Conservation (phyloP, 768 basidiomycete genomes). For the Suillus brevipes region DNA sequence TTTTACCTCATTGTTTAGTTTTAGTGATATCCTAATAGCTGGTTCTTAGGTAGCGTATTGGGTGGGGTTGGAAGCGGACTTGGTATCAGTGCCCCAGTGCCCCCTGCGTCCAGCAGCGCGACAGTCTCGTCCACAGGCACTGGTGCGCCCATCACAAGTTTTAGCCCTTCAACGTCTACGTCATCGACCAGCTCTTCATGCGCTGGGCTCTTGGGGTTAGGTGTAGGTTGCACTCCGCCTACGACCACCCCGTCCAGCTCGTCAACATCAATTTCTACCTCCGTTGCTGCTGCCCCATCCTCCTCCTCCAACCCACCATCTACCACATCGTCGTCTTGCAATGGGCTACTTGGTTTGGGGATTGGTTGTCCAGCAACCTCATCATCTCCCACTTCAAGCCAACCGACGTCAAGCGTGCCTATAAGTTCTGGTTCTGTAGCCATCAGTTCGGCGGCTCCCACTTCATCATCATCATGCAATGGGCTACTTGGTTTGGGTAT, state of each 20-base stretch:
- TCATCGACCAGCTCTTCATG: conserved; percentile 8
- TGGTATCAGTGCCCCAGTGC: conserved; percentile 13
- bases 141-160: background rate
- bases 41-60: conserved; percentile 2
- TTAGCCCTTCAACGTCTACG: background rate
- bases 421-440: conserved; percentile 6
- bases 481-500: conserved; percentile 16
- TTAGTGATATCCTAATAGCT: background rate
- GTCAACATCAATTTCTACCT: background rate
- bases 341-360: conserved; percentile 20
- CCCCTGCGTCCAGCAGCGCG: conserved; percentile 12
- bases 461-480: conserved; percentile 1
- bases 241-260: conserved; percentile 1
- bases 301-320: background rate
- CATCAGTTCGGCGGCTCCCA: conserved; percentile 6
- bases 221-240: conserved; percentile 9
- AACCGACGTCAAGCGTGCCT: background rate
- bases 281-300: background rate
- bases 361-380: conserved; percentile 15
- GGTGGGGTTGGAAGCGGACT: background rate
- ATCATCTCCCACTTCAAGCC: conserved; percentile 8
- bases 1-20: conserved; percentile 14
- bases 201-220: conserved; percentile 11
- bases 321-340: conserved; percentile 10
- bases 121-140: conserved; percentile 7